Conservation (phyloP, 1,284 basidiomycete species). For the Hymenochaete sp. region DNA sequence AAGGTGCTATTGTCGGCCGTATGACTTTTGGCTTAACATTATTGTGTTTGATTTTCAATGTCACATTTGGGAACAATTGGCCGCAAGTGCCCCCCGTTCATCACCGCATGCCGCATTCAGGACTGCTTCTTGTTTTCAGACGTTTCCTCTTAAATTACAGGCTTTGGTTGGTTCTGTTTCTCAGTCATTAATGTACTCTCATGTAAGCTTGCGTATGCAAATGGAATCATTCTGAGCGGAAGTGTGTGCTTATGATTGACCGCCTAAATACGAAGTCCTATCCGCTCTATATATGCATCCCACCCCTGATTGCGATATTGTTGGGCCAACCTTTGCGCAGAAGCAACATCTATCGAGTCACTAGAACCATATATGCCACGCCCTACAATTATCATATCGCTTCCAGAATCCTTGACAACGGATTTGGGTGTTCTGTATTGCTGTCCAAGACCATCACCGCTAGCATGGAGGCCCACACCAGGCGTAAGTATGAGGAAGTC, state of each 20-base stretch:
- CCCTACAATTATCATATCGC: constrained; percentile 97
- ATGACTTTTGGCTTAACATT: constrained; percentile 2
- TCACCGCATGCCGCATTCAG: no score
- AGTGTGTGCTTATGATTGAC: no score
- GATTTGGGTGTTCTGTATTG: constrained; percentile 90
- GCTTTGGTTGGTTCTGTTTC: no score
- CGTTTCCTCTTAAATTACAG: no score
- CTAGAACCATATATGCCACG: constrained; percentile 87
- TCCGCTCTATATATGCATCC: constrained; percentile 61
- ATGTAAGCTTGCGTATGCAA: no score
- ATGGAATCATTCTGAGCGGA: no score
- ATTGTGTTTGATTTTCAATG: no score
- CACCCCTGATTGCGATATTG: constrained; percentile 84
- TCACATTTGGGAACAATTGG: no score
- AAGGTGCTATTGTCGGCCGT: constrained; percentile 15
- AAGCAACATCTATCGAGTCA: constrained; percentile 46
- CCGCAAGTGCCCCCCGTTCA: no score
- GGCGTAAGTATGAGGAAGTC: constrained; percentile 93
- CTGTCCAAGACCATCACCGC: constrained; percentile 89
- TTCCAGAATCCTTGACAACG: constrained; percentile 80
- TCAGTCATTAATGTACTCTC: no score
- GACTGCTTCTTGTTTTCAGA: no score
- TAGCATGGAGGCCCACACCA: constrained; percentile 80
- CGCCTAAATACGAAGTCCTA: no score
- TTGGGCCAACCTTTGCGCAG: constrained; percentile 66